phyloP scores from a whole-genome alignment of 352 stramenopile genomes.

The Phytophthora pluvialis region DNA sequence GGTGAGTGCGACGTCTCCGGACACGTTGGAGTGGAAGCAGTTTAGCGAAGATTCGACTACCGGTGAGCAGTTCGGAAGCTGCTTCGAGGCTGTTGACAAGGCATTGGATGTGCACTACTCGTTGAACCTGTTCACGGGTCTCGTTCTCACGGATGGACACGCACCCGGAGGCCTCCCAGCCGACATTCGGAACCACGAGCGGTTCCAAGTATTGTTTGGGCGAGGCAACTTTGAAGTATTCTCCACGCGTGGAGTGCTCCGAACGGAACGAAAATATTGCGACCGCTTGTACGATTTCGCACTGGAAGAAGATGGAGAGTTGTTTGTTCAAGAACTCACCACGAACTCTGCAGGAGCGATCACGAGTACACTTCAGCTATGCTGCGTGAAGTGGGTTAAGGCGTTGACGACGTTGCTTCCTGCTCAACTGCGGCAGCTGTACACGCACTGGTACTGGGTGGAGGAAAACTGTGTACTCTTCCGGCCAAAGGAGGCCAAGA shows the following conservation, averaged over 20 bases:
- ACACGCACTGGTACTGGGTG: slow-evolving; percentile 64
- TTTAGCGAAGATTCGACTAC: slow-evolving; percentile 5
- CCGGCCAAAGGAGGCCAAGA: slow-evolving; percentile 26
- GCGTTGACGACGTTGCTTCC: slow-evolving; percentile 33
- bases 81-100: slow-evolving; percentile 36
- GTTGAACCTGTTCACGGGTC: slow-evolving; percentile 59
- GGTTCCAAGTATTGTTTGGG: slow-evolving; percentile 54
- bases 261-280: slow-evolving; percentile 31
- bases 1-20: slow-evolving; percentile 28
- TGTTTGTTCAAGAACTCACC: slow-evolving; percentile 45
- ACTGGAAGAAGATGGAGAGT: slow-evolving; percentile 21
- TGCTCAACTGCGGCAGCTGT: slow-evolving; percentile 33
- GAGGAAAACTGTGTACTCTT: slow-evolving; percentile 50
- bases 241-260: slow-evolving; percentile 35
- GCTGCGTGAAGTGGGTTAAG: slow-evolving; percentile 34
- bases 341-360: not conserved
- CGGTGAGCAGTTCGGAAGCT: slow-evolving; percentile 27
- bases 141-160: slow-evolving; percentile 49
- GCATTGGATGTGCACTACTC: slow-evolving; percentile 35
- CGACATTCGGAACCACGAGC: slow-evolving; percentile 34
- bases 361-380: slow-evolving; percentile 42
- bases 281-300: slow-evolving; percentile 51
- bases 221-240: slow-evolving; percentile 60
- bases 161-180: slow-evolving; percentile 45
- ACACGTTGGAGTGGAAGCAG: slow-evolving; percentile 30